Conservation (phyloP, 495 filamentous ascomycete species). For the Penicillium robsamsonii region DNA sequence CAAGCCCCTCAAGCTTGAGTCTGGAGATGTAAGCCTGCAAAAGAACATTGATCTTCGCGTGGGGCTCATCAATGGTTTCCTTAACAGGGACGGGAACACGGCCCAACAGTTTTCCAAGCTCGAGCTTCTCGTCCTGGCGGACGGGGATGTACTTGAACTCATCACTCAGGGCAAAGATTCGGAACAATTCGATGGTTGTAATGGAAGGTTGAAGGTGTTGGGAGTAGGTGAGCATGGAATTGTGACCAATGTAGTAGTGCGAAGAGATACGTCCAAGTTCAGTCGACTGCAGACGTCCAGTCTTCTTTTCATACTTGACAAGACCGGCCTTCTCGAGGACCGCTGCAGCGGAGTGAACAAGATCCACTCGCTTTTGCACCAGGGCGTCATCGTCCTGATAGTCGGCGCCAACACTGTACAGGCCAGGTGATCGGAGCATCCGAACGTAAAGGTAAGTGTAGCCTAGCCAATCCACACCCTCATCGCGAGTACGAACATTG, state of each 20-base stretch:
- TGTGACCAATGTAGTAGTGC: constrained; percentile 97
- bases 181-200: constrained; percentile 89
- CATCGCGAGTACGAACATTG: constrained; percentile 88
- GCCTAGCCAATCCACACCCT: constrained; percentile 96
- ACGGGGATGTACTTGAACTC: constrained; percentile 99
- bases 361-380: constrained; percentile 94
- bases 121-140: constrained; percentile 94
- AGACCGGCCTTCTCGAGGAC: constrained; percentile 85
- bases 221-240: constrained; percentile 95
- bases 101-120: constrained; percentile 85
- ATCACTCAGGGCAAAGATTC: constrained; percentile 94
- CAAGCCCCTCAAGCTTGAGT: constrained; percentile 88
- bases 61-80: constrained; percentile 93
- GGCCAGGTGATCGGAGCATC: constrained; percentile 92
- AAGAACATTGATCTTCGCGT: constrained; percentile 98
- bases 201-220: constrained; percentile 91
- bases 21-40: constrained; percentile 96
- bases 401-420: constrained; percentile 94
- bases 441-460: constrained; percentile 98
- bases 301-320: constrained; percentile 93
- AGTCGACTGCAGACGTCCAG: constrained; percentile 82
- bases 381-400: constrained; percentile 89
- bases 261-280: constrained; percentile 94
- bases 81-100: constrained; percentile 95
- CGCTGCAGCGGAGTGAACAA: constrained; percentile 89